These are phyloP conservation scores for Mesembryanthemum crystallinum DNA, from an alignment of 148 eudicot genomes.

Conservation along the genomic window DNA sequence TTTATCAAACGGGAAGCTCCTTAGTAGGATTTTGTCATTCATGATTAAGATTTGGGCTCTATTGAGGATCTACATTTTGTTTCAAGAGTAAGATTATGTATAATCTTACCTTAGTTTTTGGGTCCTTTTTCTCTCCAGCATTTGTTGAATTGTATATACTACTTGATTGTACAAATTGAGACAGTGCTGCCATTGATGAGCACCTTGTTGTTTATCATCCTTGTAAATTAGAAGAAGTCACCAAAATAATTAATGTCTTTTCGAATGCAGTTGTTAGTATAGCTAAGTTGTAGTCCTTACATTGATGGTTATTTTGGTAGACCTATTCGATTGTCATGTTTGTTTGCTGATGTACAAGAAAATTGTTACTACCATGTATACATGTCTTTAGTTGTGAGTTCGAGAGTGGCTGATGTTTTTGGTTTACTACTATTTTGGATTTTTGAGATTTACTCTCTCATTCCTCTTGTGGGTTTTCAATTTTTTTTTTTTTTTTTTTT, in stretches of 20 bases:
- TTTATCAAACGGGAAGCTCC: conserved; percentile 16
- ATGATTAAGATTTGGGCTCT: conserved; percentile 21
- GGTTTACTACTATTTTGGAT: too few relatives aligned
- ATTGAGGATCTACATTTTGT: conserved; percentile 19
- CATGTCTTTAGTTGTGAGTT: too few relatives aligned
- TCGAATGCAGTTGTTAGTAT: background rate
- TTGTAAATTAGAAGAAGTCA: conserved; percentile 30
- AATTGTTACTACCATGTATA: too few relatives aligned
- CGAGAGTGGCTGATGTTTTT: too few relatives aligned
- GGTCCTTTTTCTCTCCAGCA: conserved; percentile 6
- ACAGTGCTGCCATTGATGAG: conserved; percentile 31
- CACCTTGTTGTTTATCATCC: conserved; percentile 30
- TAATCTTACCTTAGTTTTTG: conserved; percentile 26
- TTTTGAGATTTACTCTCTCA: too few relatives aligned
- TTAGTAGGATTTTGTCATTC: conserved; percentile 30
- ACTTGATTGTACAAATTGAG: conserved; percentile 38
- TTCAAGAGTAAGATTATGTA: conserved; percentile 14
- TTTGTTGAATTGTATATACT: conserved; percentile 43
- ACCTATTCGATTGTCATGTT: too few relatives aligned
- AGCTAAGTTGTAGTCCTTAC: background rate
- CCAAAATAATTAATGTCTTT: conserved; percentile 20
- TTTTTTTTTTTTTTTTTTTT: too few relatives aligned
- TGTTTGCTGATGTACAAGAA: too few relatives aligned
- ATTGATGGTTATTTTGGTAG: too few relatives aligned
- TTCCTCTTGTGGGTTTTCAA: too few relatives aligned